Conservation (phyloP, 108 stramenopile species). For the Chaetoceros tenuissimus region DNA sequence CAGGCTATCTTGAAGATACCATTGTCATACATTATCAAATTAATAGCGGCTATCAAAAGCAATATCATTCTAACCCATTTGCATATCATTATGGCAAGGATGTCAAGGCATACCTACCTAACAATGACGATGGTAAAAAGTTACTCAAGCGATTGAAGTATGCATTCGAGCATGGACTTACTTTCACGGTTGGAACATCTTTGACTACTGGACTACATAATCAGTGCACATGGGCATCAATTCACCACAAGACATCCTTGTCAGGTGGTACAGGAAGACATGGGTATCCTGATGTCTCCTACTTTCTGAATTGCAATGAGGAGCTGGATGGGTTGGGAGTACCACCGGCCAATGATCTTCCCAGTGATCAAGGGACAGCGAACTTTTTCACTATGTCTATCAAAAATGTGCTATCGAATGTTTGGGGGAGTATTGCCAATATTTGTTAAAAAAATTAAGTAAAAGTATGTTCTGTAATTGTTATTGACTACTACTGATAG, state of each 20-base stretch:
- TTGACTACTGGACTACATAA: slow-evolving; percentile 26
- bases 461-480: no score
- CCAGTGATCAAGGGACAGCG: no score
- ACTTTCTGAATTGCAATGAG: slow-evolving; percentile 32
- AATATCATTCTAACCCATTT: slow-evolving; percentile 32
- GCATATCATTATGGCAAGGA: slow-evolving; percentile 9
- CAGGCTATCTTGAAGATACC: background rate
- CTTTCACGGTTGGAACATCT: slow-evolving; percentile 39
- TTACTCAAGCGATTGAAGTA: slow-evolving; percentile 38
- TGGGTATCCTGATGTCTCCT: slow-evolving; percentile 42
- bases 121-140: slow-evolving; percentile 11
- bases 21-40: slow-evolving; percentile 26
- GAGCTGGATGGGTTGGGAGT: slow-evolving; percentile 35
- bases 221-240: slow-evolving; percentile 31
- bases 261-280: slow-evolving; percentile 27
- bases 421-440: no score
- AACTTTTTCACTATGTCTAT: no score
- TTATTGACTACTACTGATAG: no score
- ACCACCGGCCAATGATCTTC: slow-evolving; percentile 7
- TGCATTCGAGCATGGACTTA: slow-evolving; percentile 39
- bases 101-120: slow-evolving; percentile 24
- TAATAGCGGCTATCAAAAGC: slow-evolving; percentile 22
- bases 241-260: slow-evolving; percentile 48
- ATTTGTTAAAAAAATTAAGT: no score
- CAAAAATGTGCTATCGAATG: no score